These are phyloP conservation scores for Jaltomata sinuosa DNA, from an alignment of 257 asterid species.

Conservation along the genomic window DNA sequence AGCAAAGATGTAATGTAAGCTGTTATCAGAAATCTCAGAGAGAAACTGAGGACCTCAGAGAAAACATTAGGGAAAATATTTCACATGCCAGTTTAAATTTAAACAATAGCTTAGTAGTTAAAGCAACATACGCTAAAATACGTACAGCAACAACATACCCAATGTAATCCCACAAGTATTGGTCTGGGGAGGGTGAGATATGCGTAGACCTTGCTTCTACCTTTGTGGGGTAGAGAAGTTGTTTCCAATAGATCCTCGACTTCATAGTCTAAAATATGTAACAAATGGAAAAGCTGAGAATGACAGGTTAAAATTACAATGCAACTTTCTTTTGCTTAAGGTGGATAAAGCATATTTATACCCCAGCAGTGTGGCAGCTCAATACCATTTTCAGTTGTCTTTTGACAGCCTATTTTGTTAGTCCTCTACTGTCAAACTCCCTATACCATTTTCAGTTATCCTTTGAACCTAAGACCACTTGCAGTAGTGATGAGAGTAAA, in stretches of 20 bases:
- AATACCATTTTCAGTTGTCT: background rate
- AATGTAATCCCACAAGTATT: no score
- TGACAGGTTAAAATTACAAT: background rate
- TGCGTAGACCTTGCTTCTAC: no score
- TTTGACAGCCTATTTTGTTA: background rate
- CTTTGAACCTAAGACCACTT: background rate
- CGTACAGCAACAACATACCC: no score
- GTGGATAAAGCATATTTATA: background rate
- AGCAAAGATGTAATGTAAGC: background rate
- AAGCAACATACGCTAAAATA: background rate
- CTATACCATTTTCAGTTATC: background rate
- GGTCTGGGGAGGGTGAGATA: no score
- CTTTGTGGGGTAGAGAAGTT: no score
- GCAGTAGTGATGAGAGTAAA: background rate
- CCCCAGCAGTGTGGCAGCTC: background rate
- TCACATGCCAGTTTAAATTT: background rate
- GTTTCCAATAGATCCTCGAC: no score
- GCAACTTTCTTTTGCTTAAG: background rate
- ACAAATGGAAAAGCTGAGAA: background rate
- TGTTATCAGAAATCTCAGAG: background rate
- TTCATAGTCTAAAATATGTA: background rate
- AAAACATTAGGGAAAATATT: background rate
- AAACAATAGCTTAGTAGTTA: background rate
- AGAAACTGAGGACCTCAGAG: background rate
- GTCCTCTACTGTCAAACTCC: background rate